Base-by-base conservation (phyloP, 169 alveolate genomes). In the Eimeria praecox region DNA sequence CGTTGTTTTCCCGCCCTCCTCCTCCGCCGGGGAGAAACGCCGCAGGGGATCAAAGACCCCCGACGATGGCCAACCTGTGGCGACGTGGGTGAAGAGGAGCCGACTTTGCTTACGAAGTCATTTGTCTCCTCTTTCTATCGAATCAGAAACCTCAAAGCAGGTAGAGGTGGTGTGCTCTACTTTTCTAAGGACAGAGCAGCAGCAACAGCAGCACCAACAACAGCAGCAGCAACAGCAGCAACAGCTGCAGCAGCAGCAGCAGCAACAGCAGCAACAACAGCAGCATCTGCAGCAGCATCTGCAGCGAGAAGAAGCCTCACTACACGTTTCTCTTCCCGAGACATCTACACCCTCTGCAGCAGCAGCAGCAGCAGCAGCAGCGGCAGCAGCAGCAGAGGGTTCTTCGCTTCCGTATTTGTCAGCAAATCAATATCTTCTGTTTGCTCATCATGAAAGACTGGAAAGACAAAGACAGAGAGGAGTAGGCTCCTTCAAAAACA, bases 321-420 rank as follows among this genome's bases (percentile, higher is more conserved):
- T n/a, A n/a, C n/a, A n/a, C n/a, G n/a, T n/a, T n/a, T n/a, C n/a
- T n/a, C n/a, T n/a, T n/a, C n/a, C n/a, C n/a, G n/a, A n/a, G n/a
- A n/a, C n/a, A n/a, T n/a, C n/a, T n/a, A n/a, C n/a, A n/a, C n/a
- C n/a, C n/a, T n/a, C n/a, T n/a, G n/a, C 78, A 66, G 9, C 78
- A 66, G 78, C 78, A 66, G 35, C 78, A 66, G 78, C 46, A 33
- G 78, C 33, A 6, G 42, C 78, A 66, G 78, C 38, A 27, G 38
- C 78, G 40, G 78, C 86, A 75, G 86, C 49, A 75, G 86, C 86
- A 42, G 78, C 56, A 35, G 86, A 10, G 12, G 9, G 10, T 42
- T 75, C 56, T 9, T 75, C 56, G 2, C 40, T 56, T 9, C 35
- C 59, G 3, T 80, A 80, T 52, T n/a, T 62, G 27, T 69, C 42